phyloP scores from a whole-genome alignment of 129 eudicot genomes.

The Lactuca saligna region DNA sequence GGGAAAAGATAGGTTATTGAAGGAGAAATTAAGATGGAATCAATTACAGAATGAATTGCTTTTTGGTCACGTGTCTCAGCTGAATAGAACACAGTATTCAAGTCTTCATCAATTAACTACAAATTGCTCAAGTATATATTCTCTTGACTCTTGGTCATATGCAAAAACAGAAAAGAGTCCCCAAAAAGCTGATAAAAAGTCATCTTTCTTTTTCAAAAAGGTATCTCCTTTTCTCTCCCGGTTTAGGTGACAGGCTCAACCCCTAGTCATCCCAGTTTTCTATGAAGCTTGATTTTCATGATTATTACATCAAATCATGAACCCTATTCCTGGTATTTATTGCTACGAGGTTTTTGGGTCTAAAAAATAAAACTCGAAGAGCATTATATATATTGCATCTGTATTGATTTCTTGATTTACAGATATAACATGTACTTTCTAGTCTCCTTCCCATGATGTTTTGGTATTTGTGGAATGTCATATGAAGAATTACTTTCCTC shows the following conservation, averaged over 20 bases:
- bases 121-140: slow-evolving; percentile 22
- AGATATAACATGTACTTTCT: background rate
- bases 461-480: background rate
- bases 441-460: background rate
- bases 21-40: slow-evolving; percentile 26
- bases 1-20: slow-evolving; percentile 6
- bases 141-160: slow-evolving; percentile 25
- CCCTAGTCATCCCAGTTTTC: slow-evolving; percentile 4
- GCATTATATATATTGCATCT: background rate
- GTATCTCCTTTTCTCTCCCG: slow-evolving; percentile 17
- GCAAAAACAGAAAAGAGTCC: slow-evolving; percentile 24
- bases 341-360: background rate
- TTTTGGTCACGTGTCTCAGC: slow-evolving; percentile 37
- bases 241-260: background rate
- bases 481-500: background rate
- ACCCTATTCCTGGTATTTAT: slow-evolving; percentile 11
- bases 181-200: slow-evolving; percentile 36
- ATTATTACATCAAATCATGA: slow-evolving; percentile 22
- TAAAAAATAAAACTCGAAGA: background rate
- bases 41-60: slow-evolving; percentile 25
- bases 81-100: slow-evolving; percentile 24
- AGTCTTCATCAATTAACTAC: slow-evolving; percentile 26
- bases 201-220: slow-evolving; percentile 24
- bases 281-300: slow-evolving; percentile 10
- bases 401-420: background rate